A percentile compares a stretch with the other conserved stretches of the same genome.
Evolutionary conservation across 2,329 filamentous ascomycete species (phyloP).

Genomic region (Monilinia vaccinii-corymbosi): DNA sequence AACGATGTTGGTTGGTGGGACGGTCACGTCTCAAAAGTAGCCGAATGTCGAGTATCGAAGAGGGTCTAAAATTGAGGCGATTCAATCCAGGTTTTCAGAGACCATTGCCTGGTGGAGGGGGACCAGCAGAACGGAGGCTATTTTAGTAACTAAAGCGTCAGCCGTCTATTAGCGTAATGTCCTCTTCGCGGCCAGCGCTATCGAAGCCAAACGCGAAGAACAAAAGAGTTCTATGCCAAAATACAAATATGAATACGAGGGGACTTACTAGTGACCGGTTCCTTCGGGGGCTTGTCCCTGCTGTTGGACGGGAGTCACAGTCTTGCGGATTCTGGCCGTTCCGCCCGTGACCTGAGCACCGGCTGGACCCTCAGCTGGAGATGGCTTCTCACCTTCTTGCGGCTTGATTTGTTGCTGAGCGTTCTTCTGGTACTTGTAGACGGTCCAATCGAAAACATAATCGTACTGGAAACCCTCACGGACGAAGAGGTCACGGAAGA

Average conservation of each 20-base stretch:
- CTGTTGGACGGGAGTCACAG: constrained; percentile 38
- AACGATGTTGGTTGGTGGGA: constrained; percentile 10
- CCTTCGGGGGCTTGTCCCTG: constrained; percentile 2
- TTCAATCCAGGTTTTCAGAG: neutral
- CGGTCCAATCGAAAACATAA: constrained; percentile 99
- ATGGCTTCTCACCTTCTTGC: constrained; percentile 34
- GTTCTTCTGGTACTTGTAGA: constrained; percentile 99
- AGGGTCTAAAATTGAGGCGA: neutral
- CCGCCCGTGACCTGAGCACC: constrained; percentile 73
- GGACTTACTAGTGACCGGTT: constrained; percentile 3
- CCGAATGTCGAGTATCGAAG: neutral
- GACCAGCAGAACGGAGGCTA: constrained; percentile 49
- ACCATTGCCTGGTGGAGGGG: constrained; percentile 53
- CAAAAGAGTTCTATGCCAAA: constrained; percentile 32
- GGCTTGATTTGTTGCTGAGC: constrained; percentile 51
- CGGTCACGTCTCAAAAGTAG: neutral
- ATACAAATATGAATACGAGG: neutral
- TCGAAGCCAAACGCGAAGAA: constrained; percentile 71
- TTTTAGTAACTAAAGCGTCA: constrained; percentile 79
- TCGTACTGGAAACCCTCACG: constrained; percentile 99
- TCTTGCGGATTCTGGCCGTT: constrained; percentile 64
- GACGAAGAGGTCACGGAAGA: constrained; percentile 98
- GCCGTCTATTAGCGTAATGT: constrained; percentile 65
- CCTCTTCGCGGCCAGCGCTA: constrained; percentile 67
- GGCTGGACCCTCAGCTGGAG: constrained; percentile 45